Evolutionary conservation across 495 filamentous ascomycete species (phyloP).

Genomic region (Podospora appendiculata): DNA sequence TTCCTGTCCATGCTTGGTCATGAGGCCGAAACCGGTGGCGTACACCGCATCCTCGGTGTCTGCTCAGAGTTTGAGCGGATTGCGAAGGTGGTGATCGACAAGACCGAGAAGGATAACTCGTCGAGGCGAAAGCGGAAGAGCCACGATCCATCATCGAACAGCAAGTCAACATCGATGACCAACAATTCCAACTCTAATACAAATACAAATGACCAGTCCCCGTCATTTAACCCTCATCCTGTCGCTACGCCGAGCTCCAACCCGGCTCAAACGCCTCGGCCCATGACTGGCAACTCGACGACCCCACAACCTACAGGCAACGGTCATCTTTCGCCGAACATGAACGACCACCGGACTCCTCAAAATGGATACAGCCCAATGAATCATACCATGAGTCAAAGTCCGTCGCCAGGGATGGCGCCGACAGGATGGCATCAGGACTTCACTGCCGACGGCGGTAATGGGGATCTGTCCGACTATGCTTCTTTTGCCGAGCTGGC

Average conservation of each 20-base stretch:
- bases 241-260: conserved; percentile 1
- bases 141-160: conserved; percentile 30
- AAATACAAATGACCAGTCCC: conserved; percentile 16
- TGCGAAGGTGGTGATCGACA: conserved; percentile 85
- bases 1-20: conserved; percentile 67
- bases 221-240: conserved; percentile 25
- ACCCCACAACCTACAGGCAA: conserved; percentile 26
- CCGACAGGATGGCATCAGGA: conserved; percentile 24
- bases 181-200: conserved; percentile 7
- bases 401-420: conserved; percentile 22
- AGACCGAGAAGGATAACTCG: conserved; percentile 71
- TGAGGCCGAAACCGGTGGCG: conserved; percentile 75
- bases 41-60: conserved; percentile 86
- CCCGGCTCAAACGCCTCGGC: conserved; percentile 15
- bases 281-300: conserved; percentile 24
- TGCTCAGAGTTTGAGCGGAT: conserved; percentile 95
- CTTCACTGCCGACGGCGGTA: conserved; percentile 6
- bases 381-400: conserved; percentile 21
- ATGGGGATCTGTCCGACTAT: conserved; percentile 25
- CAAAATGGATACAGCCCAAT: conserved; percentile 28
- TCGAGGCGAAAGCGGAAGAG: conserved; percentile 77
- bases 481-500: conserved; percentile 42
- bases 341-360: conserved; percentile 30
- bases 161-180: conserved; percentile 6
- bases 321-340: conserved; percentile 31